Evolutionary conservation across 2,329 filamentous ascomycete species (phyloP).

Genomic region (Colletotrichum siamense): DNA sequence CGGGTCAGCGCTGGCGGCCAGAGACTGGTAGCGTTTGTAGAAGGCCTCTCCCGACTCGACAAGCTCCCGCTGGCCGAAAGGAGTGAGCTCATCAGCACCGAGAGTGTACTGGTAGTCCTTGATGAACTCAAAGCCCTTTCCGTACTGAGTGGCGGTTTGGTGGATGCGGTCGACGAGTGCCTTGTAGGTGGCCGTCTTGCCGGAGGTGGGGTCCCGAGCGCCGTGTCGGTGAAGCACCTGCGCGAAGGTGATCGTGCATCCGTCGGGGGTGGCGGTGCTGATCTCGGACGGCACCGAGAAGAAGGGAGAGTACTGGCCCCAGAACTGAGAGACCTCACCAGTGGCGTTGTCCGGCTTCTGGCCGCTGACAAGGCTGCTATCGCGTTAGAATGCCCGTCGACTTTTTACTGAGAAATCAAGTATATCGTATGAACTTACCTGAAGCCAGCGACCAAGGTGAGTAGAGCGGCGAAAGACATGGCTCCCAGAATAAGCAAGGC

Average conservation of each 20-base stretch:
- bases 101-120: constrained; percentile 74
- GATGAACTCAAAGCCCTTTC: constrained; percentile 72
- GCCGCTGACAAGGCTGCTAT: constrained; percentile 17
- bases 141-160: constrained; percentile 57
- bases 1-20: constrained; percentile 64
- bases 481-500: constrained; percentile 25
- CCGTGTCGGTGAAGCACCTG: constrained; percentile 86
- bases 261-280: constrained; percentile 61
- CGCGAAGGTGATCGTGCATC: constrained; percentile 80
- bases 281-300: constrained; percentile 76
- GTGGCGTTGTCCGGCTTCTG: not conserved
- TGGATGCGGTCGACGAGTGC: constrained; percentile 69
- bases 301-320: constrained; percentile 90
- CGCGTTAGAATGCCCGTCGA: not conserved
- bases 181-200: constrained; percentile 70
- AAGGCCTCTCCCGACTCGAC: constrained; percentile 78
- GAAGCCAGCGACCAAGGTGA: constrained; percentile 2
- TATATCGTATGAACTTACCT: not conserved
- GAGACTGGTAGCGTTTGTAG: constrained; percentile 71
- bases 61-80: constrained; percentile 72
- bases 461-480: constrained; percentile 20
- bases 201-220: constrained; percentile 77
- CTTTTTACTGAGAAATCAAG: not conserved
- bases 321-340: constrained; percentile 63
- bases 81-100: constrained; percentile 71